These are phyloP conservation scores for Coriaria nepalensis DNA, from an alignment of 306 rosid species.

Conservation along the genomic window DNA sequence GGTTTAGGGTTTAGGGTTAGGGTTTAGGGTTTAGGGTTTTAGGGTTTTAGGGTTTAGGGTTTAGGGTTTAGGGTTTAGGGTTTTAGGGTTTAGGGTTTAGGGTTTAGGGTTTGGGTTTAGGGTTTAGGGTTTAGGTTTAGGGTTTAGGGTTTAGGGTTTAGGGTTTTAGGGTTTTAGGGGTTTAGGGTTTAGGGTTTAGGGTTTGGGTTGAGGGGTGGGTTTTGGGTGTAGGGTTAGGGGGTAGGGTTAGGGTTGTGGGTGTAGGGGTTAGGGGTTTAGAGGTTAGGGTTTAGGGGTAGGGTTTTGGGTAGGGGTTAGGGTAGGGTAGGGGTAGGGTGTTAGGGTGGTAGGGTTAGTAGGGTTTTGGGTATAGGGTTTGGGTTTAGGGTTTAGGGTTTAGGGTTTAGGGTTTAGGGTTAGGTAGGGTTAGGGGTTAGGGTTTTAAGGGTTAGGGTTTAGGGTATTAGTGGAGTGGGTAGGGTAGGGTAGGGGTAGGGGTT, in stretches of 20 bases:
- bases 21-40: too few relatives aligned
- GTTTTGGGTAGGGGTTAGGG: conserved; percentile 7
- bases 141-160: conserved; percentile 4
- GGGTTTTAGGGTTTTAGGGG: not conserved
- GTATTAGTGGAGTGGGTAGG: too few relatives aligned
- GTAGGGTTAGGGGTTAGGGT: conserved; percentile 5
- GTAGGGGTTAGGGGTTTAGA: conserved; percentile 2
- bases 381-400: not conserved
- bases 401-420: not conserved
- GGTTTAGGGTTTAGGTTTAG: conserved; percentile 1
- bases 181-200: conserved; percentile 1
- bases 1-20: too few relatives aligned
- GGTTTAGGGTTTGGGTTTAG: not conserved
- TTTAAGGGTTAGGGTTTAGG: too few relatives aligned
- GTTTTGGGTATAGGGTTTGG: conserved; percentile 5
- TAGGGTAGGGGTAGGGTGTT: conserved; percentile 2
- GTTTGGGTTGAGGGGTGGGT: conserved; percentile 4
- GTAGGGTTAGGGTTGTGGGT: too few relatives aligned
- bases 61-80: not conserved
- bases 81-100: not conserved
- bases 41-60: not conserved
- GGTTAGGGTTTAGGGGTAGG: conserved; percentile 3
- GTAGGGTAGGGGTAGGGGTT: not conserved
- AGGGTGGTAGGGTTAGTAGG: conserved; percentile 6
- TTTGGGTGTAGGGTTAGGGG: too few relatives aligned